Evolutionary conservation across 2,329 filamentous ascomycete species (phyloP).

Genomic region (Ophiocordyceps polyrhachis-furcata): DNA sequence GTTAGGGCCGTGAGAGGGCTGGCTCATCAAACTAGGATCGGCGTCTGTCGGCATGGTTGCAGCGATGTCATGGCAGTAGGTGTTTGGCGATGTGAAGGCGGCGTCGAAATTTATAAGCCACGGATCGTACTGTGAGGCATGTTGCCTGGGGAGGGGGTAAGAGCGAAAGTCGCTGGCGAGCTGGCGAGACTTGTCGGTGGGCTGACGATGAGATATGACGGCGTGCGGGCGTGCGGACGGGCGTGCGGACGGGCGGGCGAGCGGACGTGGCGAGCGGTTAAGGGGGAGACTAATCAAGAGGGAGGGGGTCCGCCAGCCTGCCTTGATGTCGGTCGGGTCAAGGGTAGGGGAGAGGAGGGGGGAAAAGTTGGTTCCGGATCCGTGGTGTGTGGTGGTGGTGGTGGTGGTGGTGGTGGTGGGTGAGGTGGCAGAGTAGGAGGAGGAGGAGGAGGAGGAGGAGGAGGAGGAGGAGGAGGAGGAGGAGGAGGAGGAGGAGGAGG

Average conservation of each 20-base stretch:
- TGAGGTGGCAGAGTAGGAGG: neutral
- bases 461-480: neutral
- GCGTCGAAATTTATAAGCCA: conserved; percentile 19
- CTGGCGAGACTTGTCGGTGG: neutral
- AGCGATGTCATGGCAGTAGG: conserved; percentile 7
- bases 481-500: neutral
- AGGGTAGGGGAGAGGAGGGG: neutral
- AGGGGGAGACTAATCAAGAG: neutral
- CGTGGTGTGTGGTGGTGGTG: neutral
- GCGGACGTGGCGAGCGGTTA: neutral
- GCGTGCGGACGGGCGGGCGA: neutral
- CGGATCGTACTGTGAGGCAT: conserved; percentile 16
- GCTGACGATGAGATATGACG: conserved; percentile 1
- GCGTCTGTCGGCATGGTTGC: conserved; percentile 9
- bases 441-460: neutral
- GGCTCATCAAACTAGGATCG: conserved; percentile 8
- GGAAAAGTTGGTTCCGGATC: neutral
- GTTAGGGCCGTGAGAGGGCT: conserved; percentile 3
- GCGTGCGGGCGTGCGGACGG: neutral
- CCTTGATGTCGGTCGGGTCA: conserved; percentile 3
- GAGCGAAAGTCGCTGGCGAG: neutral
- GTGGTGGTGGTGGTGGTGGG: neutral
- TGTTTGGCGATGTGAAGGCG: conserved; percentile 8
- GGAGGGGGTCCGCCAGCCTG: neutral
- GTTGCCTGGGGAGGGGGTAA: conserved; percentile 9